These are phyloP conservation scores for Tetradesmus lagerheimii DNA, from an alignment of 139 green algal genomes.

Conservation along the genomic window DNA sequence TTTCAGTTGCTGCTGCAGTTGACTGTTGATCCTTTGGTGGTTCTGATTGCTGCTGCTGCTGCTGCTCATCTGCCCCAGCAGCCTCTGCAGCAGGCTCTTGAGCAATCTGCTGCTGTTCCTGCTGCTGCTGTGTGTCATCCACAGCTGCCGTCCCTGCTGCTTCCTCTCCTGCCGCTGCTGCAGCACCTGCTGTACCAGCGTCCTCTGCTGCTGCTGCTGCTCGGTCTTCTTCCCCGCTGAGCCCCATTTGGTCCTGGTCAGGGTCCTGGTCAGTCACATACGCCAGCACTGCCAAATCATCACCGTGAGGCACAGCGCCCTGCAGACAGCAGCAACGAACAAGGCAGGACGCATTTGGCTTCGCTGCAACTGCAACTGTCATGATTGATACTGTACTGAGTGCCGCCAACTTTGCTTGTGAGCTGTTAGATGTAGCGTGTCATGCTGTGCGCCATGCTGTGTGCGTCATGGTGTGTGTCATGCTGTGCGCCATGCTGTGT, in stretches of 20 bases:
- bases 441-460: neutral
- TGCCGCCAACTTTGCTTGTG: too few species aligned
- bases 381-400: too few species aligned
- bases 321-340: conserved; percentile 31
- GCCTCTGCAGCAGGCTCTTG: neutral
- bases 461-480: neutral
- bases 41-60: conserved; percentile 37
- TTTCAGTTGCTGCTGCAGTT: neutral
- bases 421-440: too few species aligned
- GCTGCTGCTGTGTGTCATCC: conserved; percentile 36
- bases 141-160: too few species aligned
- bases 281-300: conserved; percentile 75
- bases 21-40: neutral
- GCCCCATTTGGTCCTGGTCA: conserved; percentile 28
- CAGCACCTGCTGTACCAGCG: neutral
- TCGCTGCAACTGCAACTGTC: too few species aligned
- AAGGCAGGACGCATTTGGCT: too few species aligned
- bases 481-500: neutral
- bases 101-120: conserved; percentile 13
- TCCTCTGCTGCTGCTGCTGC: neutral
- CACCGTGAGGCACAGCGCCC: conserved; percentile 82
- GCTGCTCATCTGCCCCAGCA: neutral
- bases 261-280: conserved; percentile 46
- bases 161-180: neutral
- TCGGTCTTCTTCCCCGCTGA: neutral